phyloP scores from a whole-genome alignment of 164 flowering plant genomes.

The Vitis labrusca region DNA sequence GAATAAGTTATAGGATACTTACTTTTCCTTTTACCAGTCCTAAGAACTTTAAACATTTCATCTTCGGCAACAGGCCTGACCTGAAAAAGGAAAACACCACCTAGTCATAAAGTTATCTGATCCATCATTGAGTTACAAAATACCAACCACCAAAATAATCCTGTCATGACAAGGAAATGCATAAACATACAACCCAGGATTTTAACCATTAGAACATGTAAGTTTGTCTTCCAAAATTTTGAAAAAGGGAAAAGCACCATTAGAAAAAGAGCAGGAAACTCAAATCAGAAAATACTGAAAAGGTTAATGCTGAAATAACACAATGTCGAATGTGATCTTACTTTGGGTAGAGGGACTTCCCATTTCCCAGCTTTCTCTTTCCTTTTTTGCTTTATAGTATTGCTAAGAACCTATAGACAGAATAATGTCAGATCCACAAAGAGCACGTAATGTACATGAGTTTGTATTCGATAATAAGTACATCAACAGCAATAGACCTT shows the following conservation, averaged over 20 bases:
- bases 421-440: neutral
- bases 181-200: neutral
- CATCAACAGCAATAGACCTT: constrained; percentile 46
- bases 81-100: constrained; percentile 33
- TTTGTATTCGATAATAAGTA: neutral
- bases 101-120: neutral
- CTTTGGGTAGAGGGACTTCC: constrained; percentile 99
- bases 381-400: constrained; percentile 95
- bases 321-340: constrained; percentile 16
- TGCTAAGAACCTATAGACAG: constrained; percentile 72
- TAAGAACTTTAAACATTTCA: constrained; percentile 92
- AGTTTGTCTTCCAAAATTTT: too few species aligned
- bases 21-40: constrained; percentile 92
- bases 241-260: neutral
- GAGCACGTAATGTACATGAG: neutral
- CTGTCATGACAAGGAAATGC: neutral
- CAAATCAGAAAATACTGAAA: neutral
- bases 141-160: neutral
- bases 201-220: too few species aligned
- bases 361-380: constrained; percentile 99
- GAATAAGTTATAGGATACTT: constrained; percentile 22
- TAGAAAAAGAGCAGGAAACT: neutral
- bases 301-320: neutral
- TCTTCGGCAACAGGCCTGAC: constrained; percentile 99
- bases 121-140: neutral